phyloP scores from a whole-genome alignment of 2,329 filamentous ascomycete species.

The Hymenoscyphus albidus region DNA sequence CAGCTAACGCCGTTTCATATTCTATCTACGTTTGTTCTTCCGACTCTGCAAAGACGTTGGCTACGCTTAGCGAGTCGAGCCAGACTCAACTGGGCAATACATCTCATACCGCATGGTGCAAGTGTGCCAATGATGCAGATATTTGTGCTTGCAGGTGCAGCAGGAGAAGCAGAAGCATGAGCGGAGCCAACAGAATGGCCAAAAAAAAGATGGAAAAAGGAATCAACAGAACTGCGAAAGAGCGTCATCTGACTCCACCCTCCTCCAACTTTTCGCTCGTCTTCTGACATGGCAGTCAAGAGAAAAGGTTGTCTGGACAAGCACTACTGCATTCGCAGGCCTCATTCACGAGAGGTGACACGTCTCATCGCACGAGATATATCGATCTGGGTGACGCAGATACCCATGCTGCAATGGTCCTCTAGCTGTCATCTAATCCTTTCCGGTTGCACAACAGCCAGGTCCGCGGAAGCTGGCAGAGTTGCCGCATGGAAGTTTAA shows the following conservation, averaged over 20 bases:
- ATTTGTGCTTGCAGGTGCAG: conserved; percentile 1
- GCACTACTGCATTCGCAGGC: conserved; percentile 2
- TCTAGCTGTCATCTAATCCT: conserved; percentile 9
- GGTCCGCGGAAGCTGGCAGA: neutral
- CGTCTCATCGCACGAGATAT: conserved; percentile 23
- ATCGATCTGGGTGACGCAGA: conserved; percentile 16
- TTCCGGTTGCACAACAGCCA: conserved; percentile 6
- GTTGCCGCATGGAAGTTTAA: neutral
- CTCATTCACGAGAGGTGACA: conserved; percentile 17
- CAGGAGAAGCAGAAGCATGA: neutral
- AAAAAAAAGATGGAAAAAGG: neutral
- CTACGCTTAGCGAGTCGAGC: neutral
- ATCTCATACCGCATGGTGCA: neutral
- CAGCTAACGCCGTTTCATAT: conserved; percentile 2
- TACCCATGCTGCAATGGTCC: conserved; percentile 3
- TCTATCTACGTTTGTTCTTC: neutral
- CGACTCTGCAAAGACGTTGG: neutral
- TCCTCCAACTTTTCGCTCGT: neutral
- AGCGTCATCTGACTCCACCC: neutral
- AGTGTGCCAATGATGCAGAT: conserved; percentile 1
- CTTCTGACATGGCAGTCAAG: neutral
- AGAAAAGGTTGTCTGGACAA: neutral
- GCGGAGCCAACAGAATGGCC: neutral
- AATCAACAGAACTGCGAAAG: neutral
- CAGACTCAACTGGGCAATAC: neutral